Percentiles rank a stretch among this genome's conserved stretches.
Evolutionary conservation across 208 protist species (phyloP).

Genomic region (Trypanosoma conorhini): DNA sequence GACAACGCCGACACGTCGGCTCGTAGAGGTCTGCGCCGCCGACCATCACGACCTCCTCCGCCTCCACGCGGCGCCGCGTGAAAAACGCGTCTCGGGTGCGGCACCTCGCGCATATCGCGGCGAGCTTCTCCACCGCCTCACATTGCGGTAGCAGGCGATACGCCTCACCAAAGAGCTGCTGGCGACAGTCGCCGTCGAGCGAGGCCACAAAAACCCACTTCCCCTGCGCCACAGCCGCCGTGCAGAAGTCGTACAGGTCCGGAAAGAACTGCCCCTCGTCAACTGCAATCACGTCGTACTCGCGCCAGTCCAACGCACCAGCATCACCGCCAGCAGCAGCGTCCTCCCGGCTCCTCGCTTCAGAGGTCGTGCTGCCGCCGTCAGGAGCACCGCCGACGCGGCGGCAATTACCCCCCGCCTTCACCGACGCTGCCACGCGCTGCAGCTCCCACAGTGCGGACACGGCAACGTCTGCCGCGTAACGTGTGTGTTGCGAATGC

Average conservation of each 20-base stretch:
- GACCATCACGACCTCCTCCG: conserved; percentile 84
- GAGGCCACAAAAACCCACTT: conserved; percentile 95
- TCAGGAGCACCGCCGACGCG: too few relatives aligned
- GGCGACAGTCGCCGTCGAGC: conserved; percentile 93
- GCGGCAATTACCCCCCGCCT: too few relatives aligned
- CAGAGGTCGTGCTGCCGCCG: too few relatives aligned
- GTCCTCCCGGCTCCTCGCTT: conserved; percentile 34
- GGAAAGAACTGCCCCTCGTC: conserved; percentile 95
- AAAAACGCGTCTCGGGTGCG: conserved; percentile 78
- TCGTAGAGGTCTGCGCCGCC: conserved; percentile 95
- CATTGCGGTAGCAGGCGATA: conserved; percentile 84
- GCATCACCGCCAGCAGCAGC: conserved; percentile 32
- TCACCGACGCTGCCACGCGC: too few relatives aligned
- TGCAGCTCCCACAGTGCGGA: not conserved
- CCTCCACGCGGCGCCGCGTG: conserved; percentile 71
- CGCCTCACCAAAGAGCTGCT: conserved; percentile 88
- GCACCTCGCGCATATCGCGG: conserved; percentile 93
- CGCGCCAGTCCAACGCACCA: conserved; percentile 30
- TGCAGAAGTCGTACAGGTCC: conserved; percentile 91
- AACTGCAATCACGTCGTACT: conserved; percentile 92
- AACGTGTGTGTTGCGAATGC: too few relatives aligned
- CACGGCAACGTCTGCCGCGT: conserved; percentile 60
- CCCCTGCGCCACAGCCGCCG: conserved; percentile 77
- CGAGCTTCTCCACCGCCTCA: conserved; percentile 92
- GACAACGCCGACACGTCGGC: conserved; percentile 74